A percentile compares a stretch with the other conserved stretches of the same genome.
These are phyloP conservation scores for Trichoderma simmonsii DNA, from an alignment of 2,329 filamentous ascomycete genomes.

Conservation along the genomic window DNA sequence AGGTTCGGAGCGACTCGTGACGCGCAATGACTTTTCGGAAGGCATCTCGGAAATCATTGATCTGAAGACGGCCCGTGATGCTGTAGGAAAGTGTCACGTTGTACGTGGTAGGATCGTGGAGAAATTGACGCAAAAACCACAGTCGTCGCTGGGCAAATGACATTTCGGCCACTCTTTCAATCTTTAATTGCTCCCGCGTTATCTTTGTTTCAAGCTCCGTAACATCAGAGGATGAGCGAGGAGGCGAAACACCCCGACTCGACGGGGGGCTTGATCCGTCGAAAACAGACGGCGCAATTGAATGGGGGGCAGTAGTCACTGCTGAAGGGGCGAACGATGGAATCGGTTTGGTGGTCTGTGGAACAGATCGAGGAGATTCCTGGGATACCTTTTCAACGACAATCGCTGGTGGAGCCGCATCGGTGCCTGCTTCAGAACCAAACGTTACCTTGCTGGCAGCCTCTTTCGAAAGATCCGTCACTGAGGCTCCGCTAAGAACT, in stretches of 20 bases:
- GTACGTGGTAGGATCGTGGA: background rate
- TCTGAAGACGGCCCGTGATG: background rate
- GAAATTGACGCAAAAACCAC: background rate
- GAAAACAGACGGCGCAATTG: background rate
- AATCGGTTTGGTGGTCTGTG: background rate
- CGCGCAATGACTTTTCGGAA: slow-evolving; percentile 13
- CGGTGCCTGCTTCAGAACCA: background rate
- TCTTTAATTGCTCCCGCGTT: background rate
- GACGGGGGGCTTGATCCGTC: background rate
- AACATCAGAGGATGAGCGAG: background rate
- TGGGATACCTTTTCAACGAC: background rate
- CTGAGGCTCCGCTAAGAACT: slow-evolving; percentile 27
- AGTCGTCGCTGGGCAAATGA: slow-evolving; percentile 25
- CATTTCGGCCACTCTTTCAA: slow-evolving; percentile 6
- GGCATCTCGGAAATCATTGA: background rate
- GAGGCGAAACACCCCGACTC: background rate
- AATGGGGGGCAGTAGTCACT: background rate
- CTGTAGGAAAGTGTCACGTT: background rate
- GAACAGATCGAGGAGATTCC: background rate
- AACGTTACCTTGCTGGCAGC: background rate
- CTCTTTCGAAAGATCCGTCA: background rate
- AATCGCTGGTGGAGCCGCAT: background rate
- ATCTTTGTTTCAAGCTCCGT: background rate
- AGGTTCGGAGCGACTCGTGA: slow-evolving; percentile 25
- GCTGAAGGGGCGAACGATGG: background rate